Evolutionary conservation across 305 asterid species (phyloP).

Genomic region (Lippia alba): DNA sequence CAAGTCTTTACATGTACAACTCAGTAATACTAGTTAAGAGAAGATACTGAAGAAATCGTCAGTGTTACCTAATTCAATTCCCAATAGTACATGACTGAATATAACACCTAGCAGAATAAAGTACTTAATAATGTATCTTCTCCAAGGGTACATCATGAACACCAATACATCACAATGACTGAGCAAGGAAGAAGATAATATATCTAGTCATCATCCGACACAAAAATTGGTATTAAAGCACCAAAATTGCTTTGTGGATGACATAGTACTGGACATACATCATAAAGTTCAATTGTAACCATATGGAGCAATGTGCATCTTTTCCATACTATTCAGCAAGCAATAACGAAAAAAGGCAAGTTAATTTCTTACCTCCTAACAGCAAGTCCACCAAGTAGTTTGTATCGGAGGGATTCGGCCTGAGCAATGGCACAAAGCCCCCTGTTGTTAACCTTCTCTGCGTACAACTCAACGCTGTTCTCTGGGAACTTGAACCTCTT

Average conservation of each 20-base stretch:
- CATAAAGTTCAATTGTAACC: no score
- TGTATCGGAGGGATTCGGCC: constrained; percentile 60
- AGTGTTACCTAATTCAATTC: no score
- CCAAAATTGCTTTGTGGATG: constrained; percentile 49
- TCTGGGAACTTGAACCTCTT: constrained; percentile 62
- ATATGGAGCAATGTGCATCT: no score
- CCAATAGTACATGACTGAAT: no score
- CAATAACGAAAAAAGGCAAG: background rate
- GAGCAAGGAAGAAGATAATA: constrained; percentile 19
- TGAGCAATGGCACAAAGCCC: constrained; percentile 64
- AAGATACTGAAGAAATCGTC: no score
- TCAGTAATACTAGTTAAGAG: no score
- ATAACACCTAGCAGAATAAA: no score
- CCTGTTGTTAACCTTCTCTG: constrained; percentile 62
- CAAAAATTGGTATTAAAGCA: constrained; percentile 39
- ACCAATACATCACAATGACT: constrained; percentile 16
- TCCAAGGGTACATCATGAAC: constrained; percentile 26
- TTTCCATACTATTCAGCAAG: background rate
- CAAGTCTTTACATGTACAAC: no score
- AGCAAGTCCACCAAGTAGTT: constrained; percentile 68
- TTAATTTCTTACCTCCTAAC: constrained; percentile 45
- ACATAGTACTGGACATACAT: constrained; percentile 12
- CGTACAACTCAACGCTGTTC: constrained; percentile 61
- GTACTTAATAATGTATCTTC: constrained; percentile 9
- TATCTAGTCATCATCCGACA: constrained; percentile 44